Evolutionary conservation across 306 rosid species (phyloP), one percentile per base, ranked within the genome.

Genomic region (Glycine soja): DNA sequence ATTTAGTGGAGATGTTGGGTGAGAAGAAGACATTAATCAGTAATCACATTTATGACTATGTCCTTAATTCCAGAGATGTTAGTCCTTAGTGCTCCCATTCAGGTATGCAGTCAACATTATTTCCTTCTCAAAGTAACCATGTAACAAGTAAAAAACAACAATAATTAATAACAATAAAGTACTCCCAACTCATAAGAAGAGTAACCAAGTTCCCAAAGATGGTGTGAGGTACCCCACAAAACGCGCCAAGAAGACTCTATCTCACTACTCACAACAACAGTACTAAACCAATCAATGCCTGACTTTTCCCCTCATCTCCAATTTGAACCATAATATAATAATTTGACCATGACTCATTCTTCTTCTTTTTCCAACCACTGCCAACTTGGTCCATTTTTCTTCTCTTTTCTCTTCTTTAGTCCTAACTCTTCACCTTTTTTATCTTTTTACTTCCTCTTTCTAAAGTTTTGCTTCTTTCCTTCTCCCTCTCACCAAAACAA

Each of bases 161-260:
- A 14, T 7, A 8, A 13, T 24, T 42, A 48, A 48, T 36, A 64
- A 7, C 3, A 8, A 63, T 11, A 14, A 65, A 65, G 24, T 65
- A 14, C 12, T 65, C 30, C 13, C 36, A 66, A n/a, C 30, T 40
- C 71, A 8, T 8, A 36, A 24, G 30, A 24, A 24, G 14, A 42
- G 51, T 66, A 43, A 38, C 47, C 72, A 45, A 67, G 52, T 67
- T 42, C 72, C 32, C 8, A 15, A 0, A 40, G 24, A 42, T 40
- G 53, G 50, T 12, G 72, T 43, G 7, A 70, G 24, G 78, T 80
- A 80, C 42, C 89, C 91, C 85, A 74, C 74, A 10, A 1, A 65
- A 76, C 86, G 56, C 82, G 87, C 80, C 42, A 46, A 70, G 75
- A 57, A 52, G 67, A 32, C 46, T 45, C 45, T n/a, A 13, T 24